Base-by-base conservation (phyloP, 1,284 basidiomycete genomes). In the Fomitopsis pinicola region DNA sequence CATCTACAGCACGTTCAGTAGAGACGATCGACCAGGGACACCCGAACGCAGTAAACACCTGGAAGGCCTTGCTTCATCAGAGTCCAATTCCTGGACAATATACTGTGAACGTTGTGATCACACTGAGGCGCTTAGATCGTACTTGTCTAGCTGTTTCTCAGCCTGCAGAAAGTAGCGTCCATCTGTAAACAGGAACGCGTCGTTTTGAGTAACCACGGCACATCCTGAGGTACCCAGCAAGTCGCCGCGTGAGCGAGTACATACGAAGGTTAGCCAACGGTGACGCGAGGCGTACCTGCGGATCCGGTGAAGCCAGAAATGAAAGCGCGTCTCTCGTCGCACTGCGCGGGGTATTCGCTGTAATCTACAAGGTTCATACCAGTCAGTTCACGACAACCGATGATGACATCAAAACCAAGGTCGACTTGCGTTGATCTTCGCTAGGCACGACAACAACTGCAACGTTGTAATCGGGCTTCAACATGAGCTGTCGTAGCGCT, bases 111-210 rank as follows among this genome's bases (percentile, higher is more conserved):
- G 38, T 26, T 14, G 36, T 48, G 7, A 9, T 5, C 9, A 40
- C 0, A 2, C 2, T 26, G 5, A 26, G 2, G 50, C 12, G 15
- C 6, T 48, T 22, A 30, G 38, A 60, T 17, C 83, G 75, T 71
- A 92, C 84, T 82, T 69, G 70, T 97, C 94, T 55, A 99, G 80
- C 77, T 99, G 91, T 69, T 96, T 86, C 62, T 83, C 87, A 0
- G 96, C 97, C 76, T 98, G 97, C 14, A 97, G 78, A 71, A 92
- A 97, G 75, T 98, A 99, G 50, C 97, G 80, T 1, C 96, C 96
- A 77, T 98, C 96, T 1, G 95, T 97, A 73, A 95, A 96, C 54
- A 95, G 78, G 63, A 81, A 87, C 0, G 93, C 94, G 33, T 86
- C 80, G 33, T 86, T 80, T 55, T 79, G 73, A 0, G 94, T 95